Conservation (phyloP, 2,329 filamentous ascomycete species). For the Metarhizium sp. region DNA sequence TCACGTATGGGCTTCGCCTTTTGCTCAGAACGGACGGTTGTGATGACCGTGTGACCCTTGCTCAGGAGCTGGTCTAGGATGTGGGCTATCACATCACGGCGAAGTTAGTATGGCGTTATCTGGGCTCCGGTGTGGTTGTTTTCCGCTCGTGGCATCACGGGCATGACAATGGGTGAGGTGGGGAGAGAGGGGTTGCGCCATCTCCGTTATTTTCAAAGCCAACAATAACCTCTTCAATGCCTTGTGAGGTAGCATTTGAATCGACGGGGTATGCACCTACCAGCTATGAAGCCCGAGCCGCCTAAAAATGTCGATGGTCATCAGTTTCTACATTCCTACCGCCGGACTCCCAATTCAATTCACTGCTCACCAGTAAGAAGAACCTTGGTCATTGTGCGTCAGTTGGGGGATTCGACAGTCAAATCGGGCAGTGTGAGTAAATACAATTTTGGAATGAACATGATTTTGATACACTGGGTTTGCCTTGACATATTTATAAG, state of each 20-base stretch:
- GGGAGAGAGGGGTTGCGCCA: neutral
- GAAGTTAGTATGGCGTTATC: neutral
- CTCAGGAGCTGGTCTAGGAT: constrained; percentile 44
- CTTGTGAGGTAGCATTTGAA: neutral
- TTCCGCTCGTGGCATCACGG: neutral
- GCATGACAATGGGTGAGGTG: neutral
- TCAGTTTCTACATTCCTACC: neutral
- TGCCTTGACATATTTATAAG: neutral
- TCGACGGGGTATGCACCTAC: neutral
- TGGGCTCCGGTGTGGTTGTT: too few species aligned
- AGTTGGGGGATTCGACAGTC: neutral
- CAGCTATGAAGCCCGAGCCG: neutral
- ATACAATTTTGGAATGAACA: neutral
- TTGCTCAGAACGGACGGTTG: constrained; percentile 44
- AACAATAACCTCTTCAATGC: too few species aligned
- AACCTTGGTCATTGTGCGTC: neutral
- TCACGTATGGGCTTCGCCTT: constrained; percentile 43
- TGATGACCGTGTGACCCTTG: constrained; percentile 41
- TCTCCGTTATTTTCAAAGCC: too few species aligned
- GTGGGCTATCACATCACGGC: constrained; percentile 30
- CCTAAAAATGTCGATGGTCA: neutral
- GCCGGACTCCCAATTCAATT: neutral
- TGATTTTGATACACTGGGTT: neutral
- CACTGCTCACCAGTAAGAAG: neutral
- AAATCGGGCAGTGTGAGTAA: neutral